Conservation (phyloP, 2,329 filamentous ascomycete genomes). For the Penicillium olsonii region DNA sequence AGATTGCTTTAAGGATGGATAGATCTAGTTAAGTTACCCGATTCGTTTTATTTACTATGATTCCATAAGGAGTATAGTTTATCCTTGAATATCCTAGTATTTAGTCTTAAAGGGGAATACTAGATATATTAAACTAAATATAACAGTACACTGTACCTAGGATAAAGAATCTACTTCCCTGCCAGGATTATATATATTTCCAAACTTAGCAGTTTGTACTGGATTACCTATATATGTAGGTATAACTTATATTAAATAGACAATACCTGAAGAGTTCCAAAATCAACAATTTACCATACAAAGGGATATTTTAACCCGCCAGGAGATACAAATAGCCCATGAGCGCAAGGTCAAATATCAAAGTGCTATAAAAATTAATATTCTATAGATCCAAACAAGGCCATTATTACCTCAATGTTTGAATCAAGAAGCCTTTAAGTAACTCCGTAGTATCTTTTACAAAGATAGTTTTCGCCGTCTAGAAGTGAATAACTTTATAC, state of each 20-base stretch:
- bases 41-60: background rate
- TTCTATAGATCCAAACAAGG: conserved; percentile 26
- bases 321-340: conserved; percentile 15
- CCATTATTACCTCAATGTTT: conserved; percentile 16
- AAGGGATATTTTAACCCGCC: conserved; percentile 18
- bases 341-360: conserved; percentile 27
- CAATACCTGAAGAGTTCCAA: too few relatives aligned
- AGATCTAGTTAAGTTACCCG: background rate
- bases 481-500: conserved; percentile 33
- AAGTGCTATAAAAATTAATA: conserved; percentile 24
- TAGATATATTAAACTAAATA: too few relatives aligned
- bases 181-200: too few relatives aligned
- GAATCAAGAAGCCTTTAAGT: conserved; percentile 24
- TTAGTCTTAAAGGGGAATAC: too few relatives aligned
- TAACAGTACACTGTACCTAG: background rate
- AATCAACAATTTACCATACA: too few relatives aligned
- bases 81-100: too few relatives aligned
- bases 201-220: too few relatives aligned
- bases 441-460: conserved; percentile 22
- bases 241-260: too few relatives aligned
- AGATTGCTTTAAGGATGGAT: background rate
- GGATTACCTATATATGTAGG: too few relatives aligned
- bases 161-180: too few relatives aligned
- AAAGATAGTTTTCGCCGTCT: conserved; percentile 24
- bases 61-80: too few relatives aligned